Conservation (phyloP, 106 monocot species). For the Iris macrosiphon region DNA sequence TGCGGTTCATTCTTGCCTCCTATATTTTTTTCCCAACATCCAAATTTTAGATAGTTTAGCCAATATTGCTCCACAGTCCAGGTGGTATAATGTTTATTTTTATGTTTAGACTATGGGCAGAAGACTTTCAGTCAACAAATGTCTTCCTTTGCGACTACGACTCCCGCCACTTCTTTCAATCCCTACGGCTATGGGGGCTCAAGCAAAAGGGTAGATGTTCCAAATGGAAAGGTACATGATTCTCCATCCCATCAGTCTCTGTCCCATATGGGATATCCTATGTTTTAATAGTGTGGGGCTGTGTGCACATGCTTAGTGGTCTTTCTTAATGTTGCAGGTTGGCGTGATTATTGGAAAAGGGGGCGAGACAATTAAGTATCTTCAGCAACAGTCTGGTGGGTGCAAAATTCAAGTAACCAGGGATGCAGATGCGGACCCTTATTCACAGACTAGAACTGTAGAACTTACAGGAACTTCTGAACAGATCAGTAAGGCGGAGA, state of each 20-base stretch:
- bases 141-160: too few species aligned
- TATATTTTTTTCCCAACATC: too few species aligned
- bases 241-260: too few species aligned
- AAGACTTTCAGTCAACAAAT: too few species aligned
- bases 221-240: conserved; percentile 57
- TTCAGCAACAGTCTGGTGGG: conserved; percentile 68
- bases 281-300: too few species aligned
- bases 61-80: too few species aligned
- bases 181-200: conserved; percentile 28
- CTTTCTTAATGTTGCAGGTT: conserved; percentile 31
- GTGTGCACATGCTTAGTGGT: background rate
- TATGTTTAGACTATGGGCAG: too few species aligned
- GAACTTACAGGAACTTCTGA: conserved; percentile 62
- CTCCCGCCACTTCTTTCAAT: too few species aligned
- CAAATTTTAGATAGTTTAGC: too few species aligned
- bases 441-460: conserved; percentile 42
- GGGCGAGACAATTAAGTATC: conserved; percentile 79
- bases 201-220: conserved; percentile 51
- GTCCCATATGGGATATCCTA: too few species aligned
- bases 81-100: too few species aligned
- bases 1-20: too few species aligned
- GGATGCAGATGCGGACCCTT: conserved; percentile 57
- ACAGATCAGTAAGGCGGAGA: conserved; percentile 67
- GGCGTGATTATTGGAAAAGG: conserved; percentile 83
- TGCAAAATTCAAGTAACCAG: conserved; percentile 76